Percentiles rank a stretch among this genome's conserved stretches.
Conservation (phyloP, 108 stramenopile genomes). For the Mayamaea pseudoterrestris region DNA sequence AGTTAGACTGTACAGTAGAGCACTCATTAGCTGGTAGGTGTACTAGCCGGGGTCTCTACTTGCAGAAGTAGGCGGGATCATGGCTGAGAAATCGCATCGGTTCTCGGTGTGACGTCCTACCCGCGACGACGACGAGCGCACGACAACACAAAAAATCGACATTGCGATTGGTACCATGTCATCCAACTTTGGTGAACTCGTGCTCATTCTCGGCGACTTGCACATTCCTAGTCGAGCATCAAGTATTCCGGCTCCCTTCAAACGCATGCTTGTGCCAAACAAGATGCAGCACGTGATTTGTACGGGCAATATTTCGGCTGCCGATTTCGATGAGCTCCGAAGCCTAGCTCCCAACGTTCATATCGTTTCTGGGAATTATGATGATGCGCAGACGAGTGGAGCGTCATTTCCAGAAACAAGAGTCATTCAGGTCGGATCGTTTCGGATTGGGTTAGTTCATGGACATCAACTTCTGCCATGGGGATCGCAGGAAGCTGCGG, state of each 20-base stretch:
- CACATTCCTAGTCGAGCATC: constrained; percentile 87
- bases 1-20: too few relatives aligned
- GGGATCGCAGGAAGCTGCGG: constrained; percentile 63
- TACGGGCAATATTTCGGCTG: constrained; percentile 86
- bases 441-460: constrained; percentile 91
- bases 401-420: constrained; percentile 73
- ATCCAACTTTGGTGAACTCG: constrained; percentile 84
- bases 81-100: too few relatives aligned
- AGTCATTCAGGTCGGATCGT: constrained; percentile 83
- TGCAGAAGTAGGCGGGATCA: too few relatives aligned
- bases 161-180: too few relatives aligned
- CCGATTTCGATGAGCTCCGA: constrained; percentile 84
- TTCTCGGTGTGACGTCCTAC: too few relatives aligned
- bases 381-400: constrained; percentile 16
- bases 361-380: constrained; percentile 86
- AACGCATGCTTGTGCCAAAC: constrained; percentile 93
- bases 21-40: too few relatives aligned
- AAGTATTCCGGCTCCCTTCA: constrained; percentile 89
- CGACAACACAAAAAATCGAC: too few relatives aligned
- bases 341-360: constrained; percentile 92
- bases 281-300: constrained; percentile 98
- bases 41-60: too few relatives aligned
- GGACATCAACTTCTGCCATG: constrained; percentile 90
- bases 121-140: too few relatives aligned
- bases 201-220: constrained; percentile 88